phyloP scores from a whole-genome alignment of 2,329 filamentous ascomycete species.

The Botrytis elliptica region DNA sequence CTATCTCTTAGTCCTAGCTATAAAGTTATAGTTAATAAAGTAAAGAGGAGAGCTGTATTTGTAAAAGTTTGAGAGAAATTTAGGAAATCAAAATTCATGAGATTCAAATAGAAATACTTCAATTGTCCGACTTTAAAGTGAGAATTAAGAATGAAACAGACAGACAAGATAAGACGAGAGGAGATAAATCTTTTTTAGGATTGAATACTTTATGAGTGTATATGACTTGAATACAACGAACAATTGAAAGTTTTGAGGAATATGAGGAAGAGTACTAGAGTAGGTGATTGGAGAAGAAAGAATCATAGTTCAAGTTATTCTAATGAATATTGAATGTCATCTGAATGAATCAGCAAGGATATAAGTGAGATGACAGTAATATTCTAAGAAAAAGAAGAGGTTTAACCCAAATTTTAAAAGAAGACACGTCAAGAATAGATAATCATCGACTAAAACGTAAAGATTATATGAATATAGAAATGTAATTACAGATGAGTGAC shows the following conservation, averaged over 20 bases:
- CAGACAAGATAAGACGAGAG: background rate
- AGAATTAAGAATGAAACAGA: background rate
- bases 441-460: no score
- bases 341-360: background rate
- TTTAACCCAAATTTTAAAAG: no score
- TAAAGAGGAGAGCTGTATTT: background rate
- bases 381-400: no score
- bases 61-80: rapidly evolving
- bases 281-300: background rate
- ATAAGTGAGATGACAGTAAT: background rate
- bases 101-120: background rate
- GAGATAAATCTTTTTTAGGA: background rate
- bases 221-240: background rate
- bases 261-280: background rate
- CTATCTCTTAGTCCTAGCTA: background rate
- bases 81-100: background rate
- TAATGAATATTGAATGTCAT: background rate
- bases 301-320: rapidly evolving
- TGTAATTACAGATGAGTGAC: no score
- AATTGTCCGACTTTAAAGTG: background rate
- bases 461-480: no score
- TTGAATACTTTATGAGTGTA: background rate
- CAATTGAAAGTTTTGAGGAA: rapidly evolving
- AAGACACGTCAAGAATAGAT: no score
- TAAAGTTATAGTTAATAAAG: background rate